Conservation (phyloP, 352 stramenopile genomes). For the Phytophthora idaei region DNA sequence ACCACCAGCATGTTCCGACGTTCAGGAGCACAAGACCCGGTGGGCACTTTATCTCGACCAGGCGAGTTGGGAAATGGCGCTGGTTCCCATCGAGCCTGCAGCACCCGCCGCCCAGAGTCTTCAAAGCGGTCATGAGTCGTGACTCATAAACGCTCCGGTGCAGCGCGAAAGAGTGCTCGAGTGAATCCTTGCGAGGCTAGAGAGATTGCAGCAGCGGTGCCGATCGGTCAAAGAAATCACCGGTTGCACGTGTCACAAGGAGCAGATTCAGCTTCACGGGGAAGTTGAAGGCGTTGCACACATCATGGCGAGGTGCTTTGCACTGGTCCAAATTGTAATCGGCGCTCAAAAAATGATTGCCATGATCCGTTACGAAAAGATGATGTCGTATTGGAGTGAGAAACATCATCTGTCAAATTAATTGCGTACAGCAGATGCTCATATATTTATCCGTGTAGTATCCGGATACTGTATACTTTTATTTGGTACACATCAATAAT, state of each 20-base stretch:
- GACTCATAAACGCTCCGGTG: background rate
- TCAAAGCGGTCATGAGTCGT: conserved; percentile 2
- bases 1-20: conserved; percentile 26
- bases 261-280: conserved; percentile 35
- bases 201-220: conserved; percentile 13
- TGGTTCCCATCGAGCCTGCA: background rate
- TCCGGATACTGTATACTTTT: background rate
- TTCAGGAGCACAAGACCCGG: conserved; percentile 3
- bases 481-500: conserved; percentile 35
- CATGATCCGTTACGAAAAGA: conserved; percentile 10
- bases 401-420: background rate
- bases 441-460: background rate
- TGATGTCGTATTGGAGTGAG: background rate
- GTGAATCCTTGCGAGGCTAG: conserved; percentile 31
- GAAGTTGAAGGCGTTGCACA: conserved; percentile 32
- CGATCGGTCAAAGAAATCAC: conserved; percentile 7
- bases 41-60: conserved; percentile 21
- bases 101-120: background rate
- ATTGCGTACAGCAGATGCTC: too few relatives aligned
- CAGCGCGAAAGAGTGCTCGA: conserved; percentile 11
- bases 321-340: conserved; percentile 11
- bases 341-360: conserved; percentile 21
- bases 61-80: conserved; percentile 30
- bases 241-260: conserved; percentile 19
- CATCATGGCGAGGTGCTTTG: background rate